phyloP scores from a whole-genome alignment of 2,329 filamentous ascomycete species.

The Penicillium janthinellum region DNA sequence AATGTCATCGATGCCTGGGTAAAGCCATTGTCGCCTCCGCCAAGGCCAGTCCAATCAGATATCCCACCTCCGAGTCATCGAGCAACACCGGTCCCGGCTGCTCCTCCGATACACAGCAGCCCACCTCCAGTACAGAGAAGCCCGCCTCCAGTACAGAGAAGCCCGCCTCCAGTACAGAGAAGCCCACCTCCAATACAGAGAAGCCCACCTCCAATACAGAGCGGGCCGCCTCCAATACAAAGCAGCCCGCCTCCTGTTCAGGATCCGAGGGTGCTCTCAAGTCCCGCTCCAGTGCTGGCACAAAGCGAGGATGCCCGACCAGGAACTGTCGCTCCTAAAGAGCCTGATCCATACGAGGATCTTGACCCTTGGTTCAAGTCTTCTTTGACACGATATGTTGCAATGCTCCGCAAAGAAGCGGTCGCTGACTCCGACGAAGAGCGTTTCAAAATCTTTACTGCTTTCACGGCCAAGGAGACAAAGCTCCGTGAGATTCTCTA shows the following conservation, averaged over 20 bases:
- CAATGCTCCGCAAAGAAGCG: slow-evolving; percentile 57
- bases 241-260: background rate
- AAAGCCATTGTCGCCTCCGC: slow-evolving; percentile 34
- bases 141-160: background rate
- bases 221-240: slow-evolving; percentile 6
- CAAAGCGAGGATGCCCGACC: slow-evolving; percentile 14
- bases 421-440: slow-evolving; percentile 51
- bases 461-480: slow-evolving; percentile 52
- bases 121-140: background rate
- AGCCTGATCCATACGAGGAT: slow-evolving; percentile 52
- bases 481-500: slow-evolving; percentile 52
- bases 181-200: background rate
- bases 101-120: slow-evolving; percentile 11
- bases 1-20: slow-evolving; percentile 49
- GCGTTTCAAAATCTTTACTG: slow-evolving; percentile 56
- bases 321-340: slow-evolving; percentile 15
- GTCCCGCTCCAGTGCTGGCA: slow-evolving; percentile 1
- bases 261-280: slow-evolving; percentile 8
- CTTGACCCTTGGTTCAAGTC: slow-evolving; percentile 61
- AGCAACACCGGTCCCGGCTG: background rate
- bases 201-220: background rate
- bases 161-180: background rate
- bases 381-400: slow-evolving; percentile 57
- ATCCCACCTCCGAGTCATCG: background rate
- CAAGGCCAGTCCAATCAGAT: slow-evolving; percentile 17